Conservation (phyloP, 2,329 filamentous ascomycete species). For the Pseudopithomyces maydicus region DNA sequence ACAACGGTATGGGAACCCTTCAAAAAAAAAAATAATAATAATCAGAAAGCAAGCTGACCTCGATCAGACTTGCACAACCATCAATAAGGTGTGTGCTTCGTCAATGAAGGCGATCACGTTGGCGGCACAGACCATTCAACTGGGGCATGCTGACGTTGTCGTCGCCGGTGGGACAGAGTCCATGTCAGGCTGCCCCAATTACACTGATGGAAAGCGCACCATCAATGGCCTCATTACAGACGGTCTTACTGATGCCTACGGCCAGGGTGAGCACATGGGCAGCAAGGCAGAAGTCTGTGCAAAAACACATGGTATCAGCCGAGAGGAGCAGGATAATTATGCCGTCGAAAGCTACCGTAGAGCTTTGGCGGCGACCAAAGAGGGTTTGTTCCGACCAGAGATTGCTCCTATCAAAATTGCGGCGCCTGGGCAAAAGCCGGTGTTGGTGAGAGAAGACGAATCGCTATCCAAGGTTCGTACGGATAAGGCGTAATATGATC, state of each 20-base stretch:
- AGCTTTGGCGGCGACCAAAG: constrained; percentile 68
- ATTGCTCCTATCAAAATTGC: constrained; percentile 78
- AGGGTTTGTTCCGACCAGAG: constrained; percentile 73
- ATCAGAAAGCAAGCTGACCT: no score
- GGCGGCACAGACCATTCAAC: constrained; percentile 70
- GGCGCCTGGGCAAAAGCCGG: constrained; percentile 84
- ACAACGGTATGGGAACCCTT: constrained; percentile 54
- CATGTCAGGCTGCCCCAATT: constrained; percentile 93
- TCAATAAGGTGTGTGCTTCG: constrained; percentile 83
- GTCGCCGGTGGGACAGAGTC: constrained; percentile 89
- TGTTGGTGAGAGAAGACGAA: constrained; percentile 81
- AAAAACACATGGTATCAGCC: constrained; percentile 70
- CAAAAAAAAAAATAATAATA: no score
- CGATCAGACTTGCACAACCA: constrained; percentile 66
- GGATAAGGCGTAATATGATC: neutral
- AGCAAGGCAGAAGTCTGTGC: constrained; percentile 86
- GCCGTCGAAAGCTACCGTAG: constrained; percentile 73
- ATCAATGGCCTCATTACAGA: constrained; percentile 75
- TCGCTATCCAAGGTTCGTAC: constrained; percentile 54
- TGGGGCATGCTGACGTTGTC: constrained; percentile 70
- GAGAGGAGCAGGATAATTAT: constrained; percentile 79
- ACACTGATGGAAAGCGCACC: constrained; percentile 51
- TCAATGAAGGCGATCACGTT: constrained; percentile 74
- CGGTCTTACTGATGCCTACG: constrained; percentile 68
- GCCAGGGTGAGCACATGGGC: constrained; percentile 92